Conservation (phyloP, 1,284 basidiomycete genomes). For the Chiua sp. region DNA sequence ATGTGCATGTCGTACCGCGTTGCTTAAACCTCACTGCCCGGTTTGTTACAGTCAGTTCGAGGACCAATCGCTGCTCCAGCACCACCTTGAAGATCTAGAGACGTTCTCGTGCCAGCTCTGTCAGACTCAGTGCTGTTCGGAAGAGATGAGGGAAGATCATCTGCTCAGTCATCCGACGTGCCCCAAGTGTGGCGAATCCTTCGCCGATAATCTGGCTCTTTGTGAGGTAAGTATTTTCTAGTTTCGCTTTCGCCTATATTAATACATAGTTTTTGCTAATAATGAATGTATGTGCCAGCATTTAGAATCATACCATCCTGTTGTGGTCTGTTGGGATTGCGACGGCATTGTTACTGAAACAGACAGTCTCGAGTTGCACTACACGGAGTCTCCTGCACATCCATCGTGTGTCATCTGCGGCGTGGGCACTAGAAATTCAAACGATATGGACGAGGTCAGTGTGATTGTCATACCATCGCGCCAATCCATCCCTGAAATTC, state of each 20-base stretch:
- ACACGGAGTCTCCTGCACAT: slow-evolving; percentile 12
- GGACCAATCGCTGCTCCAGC: slow-evolving; percentile 20
- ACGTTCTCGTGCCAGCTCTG: slow-evolving; percentile 27
- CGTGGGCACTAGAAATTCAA: slow-evolving; percentile 16
- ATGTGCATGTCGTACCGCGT: slow-evolving; percentile 16
- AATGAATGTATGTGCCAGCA: slow-evolving; percentile 18
- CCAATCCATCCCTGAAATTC: slow-evolving; percentile 9
- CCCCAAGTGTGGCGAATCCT: slow-evolving; percentile 26
- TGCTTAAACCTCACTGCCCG: slow-evolving; percentile 25
- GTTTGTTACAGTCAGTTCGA: slow-evolving; percentile 30
- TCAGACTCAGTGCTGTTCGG: slow-evolving; percentile 26
- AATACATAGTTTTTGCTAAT: background rate
- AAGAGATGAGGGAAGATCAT: slow-evolving; percentile 34
- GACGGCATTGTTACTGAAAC: slow-evolving; percentile 30
- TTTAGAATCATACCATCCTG: slow-evolving; percentile 24
- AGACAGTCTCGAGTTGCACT: slow-evolving; percentile 26
- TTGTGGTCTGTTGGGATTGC: slow-evolving; percentile 37
- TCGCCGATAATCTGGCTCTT: slow-evolving; percentile 25
- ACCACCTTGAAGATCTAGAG: slow-evolving; percentile 20
- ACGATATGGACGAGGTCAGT: slow-evolving; percentile 31
- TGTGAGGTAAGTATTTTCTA: slow-evolving; percentile 23
- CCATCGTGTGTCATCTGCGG: background rate
- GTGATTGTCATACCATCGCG: background rate
- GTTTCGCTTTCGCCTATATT: background rate
- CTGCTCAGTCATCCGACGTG: slow-evolving; percentile 31